Base-by-base conservation (phyloP, 805 yeast genomes). In the Pachysolen tannophilus region DNA sequence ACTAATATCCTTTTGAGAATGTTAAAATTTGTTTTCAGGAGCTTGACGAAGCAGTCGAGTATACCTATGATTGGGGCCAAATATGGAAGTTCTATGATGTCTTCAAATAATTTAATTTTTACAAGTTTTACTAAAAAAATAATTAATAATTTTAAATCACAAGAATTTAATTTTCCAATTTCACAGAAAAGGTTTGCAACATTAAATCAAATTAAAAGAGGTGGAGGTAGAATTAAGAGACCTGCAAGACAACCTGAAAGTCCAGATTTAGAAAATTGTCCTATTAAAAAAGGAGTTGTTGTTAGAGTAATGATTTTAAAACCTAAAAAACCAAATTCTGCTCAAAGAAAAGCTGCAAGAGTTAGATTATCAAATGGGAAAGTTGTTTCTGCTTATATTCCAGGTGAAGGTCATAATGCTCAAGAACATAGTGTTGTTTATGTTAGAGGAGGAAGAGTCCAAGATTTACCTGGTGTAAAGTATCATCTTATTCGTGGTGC, bases 301-400 rank as follows among this genome's bases (percentile, higher is more conserved):
- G 65, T 88, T 33, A 74, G 95, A 56, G 95, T 92, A 20, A 83
- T 90, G 92, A 85, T 88, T 36, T 69, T 88, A 46, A 92, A 92
- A 60, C 99, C 99, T 30, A 92, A 92, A 67, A 92, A 92, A 58
- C 99, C 99, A 24, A 92, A 92, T 65, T 90, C 97, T 29, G 97
- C 99, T 14, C 90, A 88, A 63, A 75, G 99, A 63, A 92, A 92
- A 59, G 95, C 94, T 31, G 87, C 94, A 44, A 82, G 97, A 66
- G 97, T 92, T 16, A 75, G 95, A 60, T 69, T 92, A 42, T 74
- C 94, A 8, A 90, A 84, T 50, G 98, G 97, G 19, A 81, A 79
- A 45, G 78, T 84, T 33, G 74, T 92, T 13, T 79, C 90, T 30
- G 96, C 96, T 1, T 88, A 87, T 56, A 92, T 92, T 39, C 96